Percentiles rank a stretch among this genome's conserved stretches.
phyloP scores from a whole-genome alignment of 2,329 filamentous ascomycete genomes.

The Colletotrichum cereale region DNA sequence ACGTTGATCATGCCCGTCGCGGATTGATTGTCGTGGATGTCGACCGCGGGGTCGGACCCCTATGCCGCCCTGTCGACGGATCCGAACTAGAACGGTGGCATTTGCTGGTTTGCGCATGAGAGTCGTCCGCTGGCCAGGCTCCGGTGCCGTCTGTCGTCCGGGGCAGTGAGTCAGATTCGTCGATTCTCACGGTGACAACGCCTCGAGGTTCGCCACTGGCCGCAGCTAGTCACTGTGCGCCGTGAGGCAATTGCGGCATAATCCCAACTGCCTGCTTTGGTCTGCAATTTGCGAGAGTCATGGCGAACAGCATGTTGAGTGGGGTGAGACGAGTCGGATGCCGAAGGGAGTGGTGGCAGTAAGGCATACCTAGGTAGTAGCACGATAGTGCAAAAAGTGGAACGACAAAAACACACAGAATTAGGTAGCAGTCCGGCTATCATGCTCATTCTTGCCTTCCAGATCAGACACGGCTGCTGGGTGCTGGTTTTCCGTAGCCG shows the following conservation, averaged over 20 bases:
- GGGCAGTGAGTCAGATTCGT: neutral
- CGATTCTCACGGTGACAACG: neutral
- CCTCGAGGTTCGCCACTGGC: neutral
- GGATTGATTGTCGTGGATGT: neutral
- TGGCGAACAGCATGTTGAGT: neutral
- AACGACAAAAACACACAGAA: conserved; percentile 2
- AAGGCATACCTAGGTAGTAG: no score
- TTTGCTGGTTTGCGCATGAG: neutral
- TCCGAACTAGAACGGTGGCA: neutral
- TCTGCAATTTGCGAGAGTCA: neutral
- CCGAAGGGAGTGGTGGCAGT: neutral
- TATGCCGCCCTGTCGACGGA: neutral
- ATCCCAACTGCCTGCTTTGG: neutral
- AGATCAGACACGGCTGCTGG: neutral
- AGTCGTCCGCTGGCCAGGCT: no score
- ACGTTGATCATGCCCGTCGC: neutral
- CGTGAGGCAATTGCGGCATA: neutral
- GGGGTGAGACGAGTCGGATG: neutral
- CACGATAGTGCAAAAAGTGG: neutral
- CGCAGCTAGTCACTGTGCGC: neutral
- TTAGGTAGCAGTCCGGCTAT: conserved; percentile 2
- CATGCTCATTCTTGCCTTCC: neutral
- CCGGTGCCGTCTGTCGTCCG: neutral
- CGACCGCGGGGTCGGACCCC: neutral
- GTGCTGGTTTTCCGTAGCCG: neutral